phyloP scores from a whole-genome alignment of 805 yeast species.

The Kuraishia hungarica region DNA sequence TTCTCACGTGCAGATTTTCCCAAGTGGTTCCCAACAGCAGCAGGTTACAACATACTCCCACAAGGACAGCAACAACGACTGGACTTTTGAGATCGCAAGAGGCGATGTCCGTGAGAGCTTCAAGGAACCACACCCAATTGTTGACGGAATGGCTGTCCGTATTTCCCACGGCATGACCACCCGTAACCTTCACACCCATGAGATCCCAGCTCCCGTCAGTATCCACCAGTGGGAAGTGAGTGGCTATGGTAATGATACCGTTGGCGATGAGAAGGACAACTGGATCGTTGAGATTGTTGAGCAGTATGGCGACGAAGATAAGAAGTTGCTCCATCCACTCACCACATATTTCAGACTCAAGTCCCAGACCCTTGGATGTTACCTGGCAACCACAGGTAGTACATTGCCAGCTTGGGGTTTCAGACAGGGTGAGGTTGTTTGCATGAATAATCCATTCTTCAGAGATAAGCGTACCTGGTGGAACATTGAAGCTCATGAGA shows the following conservation, averaged over 20 bases:
- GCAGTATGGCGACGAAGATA: constrained; percentile 46
- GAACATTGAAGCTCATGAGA: constrained; percentile 69
- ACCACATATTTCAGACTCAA: constrained; percentile 65
- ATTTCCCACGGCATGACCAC: constrained; percentile 63
- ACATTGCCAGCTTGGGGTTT: constrained; percentile 78
- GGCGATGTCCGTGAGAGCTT: constrained; percentile 26
- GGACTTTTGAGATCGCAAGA: constrained; percentile 60
- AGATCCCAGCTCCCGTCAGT: constrained; percentile 66
- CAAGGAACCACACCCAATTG: constrained; percentile 29
- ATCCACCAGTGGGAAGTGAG: constrained; percentile 72
- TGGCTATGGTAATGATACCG: constrained; percentile 66
- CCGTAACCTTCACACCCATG: constrained; percentile 77
- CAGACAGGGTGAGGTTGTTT: constrained; percentile 82
- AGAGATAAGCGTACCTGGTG: constrained; percentile 87
- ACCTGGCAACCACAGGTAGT: constrained; percentile 65
- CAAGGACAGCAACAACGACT: constrained; percentile 81
- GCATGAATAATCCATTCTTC: constrained; percentile 55
- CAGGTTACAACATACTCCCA: constrained; percentile 90
- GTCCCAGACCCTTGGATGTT: constrained; percentile 60
- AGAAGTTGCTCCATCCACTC: constrained; percentile 56
- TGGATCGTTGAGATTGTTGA: constrained; percentile 83
- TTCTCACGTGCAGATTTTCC: constrained; percentile 80
- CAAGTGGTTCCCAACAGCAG: constrained; percentile 90
- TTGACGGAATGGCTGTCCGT: constrained; percentile 62
- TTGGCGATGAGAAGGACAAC: constrained; percentile 79